Base-by-base conservation (phyloP, 192 early-diverging fungal genomes). In the Phycomyces nitens region DNA sequence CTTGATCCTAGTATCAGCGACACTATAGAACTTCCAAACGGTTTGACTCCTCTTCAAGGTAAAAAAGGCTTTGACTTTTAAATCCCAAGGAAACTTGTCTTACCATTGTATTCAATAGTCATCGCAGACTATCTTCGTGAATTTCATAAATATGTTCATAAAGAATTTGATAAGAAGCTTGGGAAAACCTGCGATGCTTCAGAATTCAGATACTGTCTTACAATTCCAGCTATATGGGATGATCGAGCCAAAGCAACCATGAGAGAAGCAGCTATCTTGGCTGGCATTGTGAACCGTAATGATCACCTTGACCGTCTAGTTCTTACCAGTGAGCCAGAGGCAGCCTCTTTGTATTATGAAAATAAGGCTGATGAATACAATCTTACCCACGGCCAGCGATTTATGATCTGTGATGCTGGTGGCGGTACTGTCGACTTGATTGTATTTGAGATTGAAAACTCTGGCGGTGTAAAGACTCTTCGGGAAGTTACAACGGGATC, bases 361-460 rank as follows among this genome's bases (percentile, higher is more conserved):
- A 70, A 74, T 53, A 73, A 70, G 21, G 68, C 67, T 16, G 72
- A 80, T 34, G 72, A 80, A 38, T 77, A 74, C 34, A 64, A 77
- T 51, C 67, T 80, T 18, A 65, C 49, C 0, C 62, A 68, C 44
- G 79, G 70, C 1, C 66, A 72, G 14, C 69, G 69, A 1, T 80
- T 80, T 49, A 68, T 80, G 70, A 73, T 80, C 41, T 77, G 78
- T 65, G 80, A 82, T 62, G 76, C 76, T 41, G 81, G 81, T 51
- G 81, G 81, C 23, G 81, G 81, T 40, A 82, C 81, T 2, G 81
- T 82, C 6, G 81, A 82, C 72, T 73, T 80, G 51, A 15, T 41
- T 10, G n/a, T 62, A 4, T 63, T 62, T 27, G 24, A 16, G 7
- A 27, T 23, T 12, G 26, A 38, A n/a, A 51, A 55, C 3, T 12